Conservation (phyloP, 805 yeast species). For the Yarrowia sp. region DNA sequence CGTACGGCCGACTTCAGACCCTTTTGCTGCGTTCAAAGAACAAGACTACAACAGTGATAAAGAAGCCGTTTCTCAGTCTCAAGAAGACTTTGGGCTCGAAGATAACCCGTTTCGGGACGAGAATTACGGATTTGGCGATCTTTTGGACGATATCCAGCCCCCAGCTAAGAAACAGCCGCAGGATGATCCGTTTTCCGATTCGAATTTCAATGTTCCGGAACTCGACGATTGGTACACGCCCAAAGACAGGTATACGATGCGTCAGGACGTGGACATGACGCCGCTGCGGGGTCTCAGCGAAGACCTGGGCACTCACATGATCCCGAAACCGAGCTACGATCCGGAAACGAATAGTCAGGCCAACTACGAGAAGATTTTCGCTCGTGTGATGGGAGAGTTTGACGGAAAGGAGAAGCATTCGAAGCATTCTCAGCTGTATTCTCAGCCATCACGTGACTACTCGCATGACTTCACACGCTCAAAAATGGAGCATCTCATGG, state of each 20-base stretch:
- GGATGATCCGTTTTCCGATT: no score
- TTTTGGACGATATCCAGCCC: no score
- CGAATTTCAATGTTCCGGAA: no score
- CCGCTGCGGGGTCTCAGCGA: slow-evolving; percentile 14
- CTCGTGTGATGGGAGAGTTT: not conserved
- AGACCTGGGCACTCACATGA: not conserved
- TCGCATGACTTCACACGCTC: no score
- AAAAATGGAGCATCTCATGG: not conserved
- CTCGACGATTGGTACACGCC: slow-evolving; percentile 1
- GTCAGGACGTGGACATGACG: slow-evolving; percentile 6
- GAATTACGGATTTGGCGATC: not conserved
- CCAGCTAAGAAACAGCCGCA: no score
- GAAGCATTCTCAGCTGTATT: no score
- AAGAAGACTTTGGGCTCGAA: no score
- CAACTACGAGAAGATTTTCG: slow-evolving; percentile 15
- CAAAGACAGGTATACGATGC: slow-evolving; percentile 4
- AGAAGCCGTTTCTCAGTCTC: not conserved
- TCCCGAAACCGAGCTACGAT: not conserved
- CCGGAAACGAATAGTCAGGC: not conserved
- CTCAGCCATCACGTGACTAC: no score
- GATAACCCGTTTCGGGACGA: no score
- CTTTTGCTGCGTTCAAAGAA: not conserved
- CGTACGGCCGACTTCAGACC: not conserved
- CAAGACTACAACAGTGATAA: no score
- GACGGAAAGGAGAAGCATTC: no score